Conservation (phyloP, 2,329 filamentous ascomycete species). For the Pyricularia grisea region DNA sequence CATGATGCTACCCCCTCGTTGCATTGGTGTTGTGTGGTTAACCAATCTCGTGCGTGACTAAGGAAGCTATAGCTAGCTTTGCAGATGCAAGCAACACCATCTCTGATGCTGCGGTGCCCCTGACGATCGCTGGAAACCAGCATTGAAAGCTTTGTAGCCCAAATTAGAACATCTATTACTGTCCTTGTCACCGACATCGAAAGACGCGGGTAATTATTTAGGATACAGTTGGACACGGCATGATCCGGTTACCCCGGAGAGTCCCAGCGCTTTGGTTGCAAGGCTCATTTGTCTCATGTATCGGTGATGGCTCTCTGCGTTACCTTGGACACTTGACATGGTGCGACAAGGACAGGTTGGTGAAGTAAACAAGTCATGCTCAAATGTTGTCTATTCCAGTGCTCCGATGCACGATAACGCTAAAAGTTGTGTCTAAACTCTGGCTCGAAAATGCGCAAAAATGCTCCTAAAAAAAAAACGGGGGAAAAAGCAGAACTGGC, state of each 20-base stretch:
- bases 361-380: neutral
- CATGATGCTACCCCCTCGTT: neutral
- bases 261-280: neutral
- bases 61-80: neutral
- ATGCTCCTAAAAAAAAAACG: neutral
- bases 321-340: neutral
- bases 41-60: neutral
- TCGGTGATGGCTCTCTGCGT: neutral
- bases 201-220: too few species aligned
- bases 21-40: neutral
- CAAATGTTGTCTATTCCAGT: neutral
- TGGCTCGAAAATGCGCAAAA: neutral
- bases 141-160: neutral
- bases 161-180: neutral
- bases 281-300: neutral
- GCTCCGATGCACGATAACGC: neutral
- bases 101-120: neutral
- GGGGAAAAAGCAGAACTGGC: neutral
- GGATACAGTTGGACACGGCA: neutral
- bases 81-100: neutral
- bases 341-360: neutral
- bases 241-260: neutral
- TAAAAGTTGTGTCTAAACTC: neutral
- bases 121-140: neutral
- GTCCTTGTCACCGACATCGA: too few species aligned